A percentile compares a stretch with the other conserved stretches of the same genome.
Evolutionary conservation across 2,329 filamentous ascomycete species (phyloP).

Genomic region (Cercospora sp.): DNA sequence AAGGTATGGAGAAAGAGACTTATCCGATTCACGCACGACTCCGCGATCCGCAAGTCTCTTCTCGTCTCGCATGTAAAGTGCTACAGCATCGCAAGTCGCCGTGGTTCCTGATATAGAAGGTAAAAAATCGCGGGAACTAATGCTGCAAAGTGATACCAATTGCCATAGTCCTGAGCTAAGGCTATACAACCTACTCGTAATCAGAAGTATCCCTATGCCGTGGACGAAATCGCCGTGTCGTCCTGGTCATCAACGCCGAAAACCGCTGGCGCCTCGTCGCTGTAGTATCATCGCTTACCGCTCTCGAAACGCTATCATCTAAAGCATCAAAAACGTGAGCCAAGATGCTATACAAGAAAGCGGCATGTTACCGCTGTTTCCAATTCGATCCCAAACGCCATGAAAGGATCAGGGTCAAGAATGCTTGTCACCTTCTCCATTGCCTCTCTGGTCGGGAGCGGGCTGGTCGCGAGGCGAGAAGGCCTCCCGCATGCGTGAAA

Average conservation of each 20-base stretch:
- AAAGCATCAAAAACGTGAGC: slow-evolving; percentile 16
- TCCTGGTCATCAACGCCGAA: slow-evolving; percentile 9
- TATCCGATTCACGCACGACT: not conserved
- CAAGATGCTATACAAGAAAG: slow-evolving; percentile 11
- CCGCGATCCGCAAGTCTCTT: not conserved
- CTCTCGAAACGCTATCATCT: slow-evolving; percentile 19
- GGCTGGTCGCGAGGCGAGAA: slow-evolving; percentile 26
- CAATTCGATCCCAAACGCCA: not conserved
- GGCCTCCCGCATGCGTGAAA: slow-evolving; percentile 38
- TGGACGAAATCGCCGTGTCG: not conserved
- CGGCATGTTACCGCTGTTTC: slow-evolving; percentile 3
- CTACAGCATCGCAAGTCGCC: slow-evolving; percentile 1
- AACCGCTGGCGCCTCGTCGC: slow-evolving; percentile 18
- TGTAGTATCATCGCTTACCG: slow-evolving; percentile 7
- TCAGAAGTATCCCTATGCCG: not conserved
- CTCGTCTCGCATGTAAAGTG: not conserved
- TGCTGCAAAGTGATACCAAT: not conserved
- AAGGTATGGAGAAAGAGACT: not conserved
- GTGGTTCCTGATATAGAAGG: not conserved
- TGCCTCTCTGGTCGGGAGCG: slow-evolving; percentile 11
- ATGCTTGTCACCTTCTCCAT: not conserved
- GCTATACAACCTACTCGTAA: slow-evolving; percentile 6
- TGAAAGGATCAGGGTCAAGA: not conserved
- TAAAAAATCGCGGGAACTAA: not conserved
- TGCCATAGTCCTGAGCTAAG: not conserved